Evolutionary conservation across 176 grass and related monocot genomes (phyloP), one percentile per base, ranked within the genome.

Genomic region (Leersia perrieri): DNA sequence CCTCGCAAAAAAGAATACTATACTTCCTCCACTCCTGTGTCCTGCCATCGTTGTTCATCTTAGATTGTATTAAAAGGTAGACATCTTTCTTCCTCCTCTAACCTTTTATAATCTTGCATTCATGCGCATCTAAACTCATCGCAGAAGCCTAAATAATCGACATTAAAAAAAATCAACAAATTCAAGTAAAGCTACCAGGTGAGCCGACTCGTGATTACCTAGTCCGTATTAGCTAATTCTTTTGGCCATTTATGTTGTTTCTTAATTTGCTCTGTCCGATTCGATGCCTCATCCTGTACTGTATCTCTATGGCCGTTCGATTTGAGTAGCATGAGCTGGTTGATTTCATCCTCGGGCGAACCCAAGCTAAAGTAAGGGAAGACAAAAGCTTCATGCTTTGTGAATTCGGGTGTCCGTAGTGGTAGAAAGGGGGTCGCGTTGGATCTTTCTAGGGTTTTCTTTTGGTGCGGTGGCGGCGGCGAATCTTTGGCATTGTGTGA

Each of bases 61-160:
- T 80, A 53, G 38, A 49, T 84, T 89, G 36, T n/a, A n/a, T n/a
- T n/a, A n/a, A 25, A 84, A 80, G 70, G 62, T 68, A 68, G 63
- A 32, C 12, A 26, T 32, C 3, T 71, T 66, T 34, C 4, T 27
- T 33, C 53, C 38, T 82, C 49, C 10, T 57, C n/a, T n/a, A n/a
- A n/a, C n/a, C n/a, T n/a, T n/a, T n/a, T n/a, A n/a, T 4, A 44
- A 34, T 47, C 44, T 47, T 47, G 33, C 30, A 33, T 45, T 35
- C 11, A 26, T 39, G 36, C 2, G 13, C 57, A 63, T 35, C 62
- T 68, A 20, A 12, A n/a, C n/a, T n/a, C n/a, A 75, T 29, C 72
- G 5, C 16, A 47, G 2, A 23, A 36, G 4, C 18, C 31, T 76
- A 45, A 26, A 33, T 18, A 14, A 32, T 51, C 20, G 15, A 20